Conservation (phyloP, 345 rosid species). For the Rhodomyrtus tomentosa region DNA sequence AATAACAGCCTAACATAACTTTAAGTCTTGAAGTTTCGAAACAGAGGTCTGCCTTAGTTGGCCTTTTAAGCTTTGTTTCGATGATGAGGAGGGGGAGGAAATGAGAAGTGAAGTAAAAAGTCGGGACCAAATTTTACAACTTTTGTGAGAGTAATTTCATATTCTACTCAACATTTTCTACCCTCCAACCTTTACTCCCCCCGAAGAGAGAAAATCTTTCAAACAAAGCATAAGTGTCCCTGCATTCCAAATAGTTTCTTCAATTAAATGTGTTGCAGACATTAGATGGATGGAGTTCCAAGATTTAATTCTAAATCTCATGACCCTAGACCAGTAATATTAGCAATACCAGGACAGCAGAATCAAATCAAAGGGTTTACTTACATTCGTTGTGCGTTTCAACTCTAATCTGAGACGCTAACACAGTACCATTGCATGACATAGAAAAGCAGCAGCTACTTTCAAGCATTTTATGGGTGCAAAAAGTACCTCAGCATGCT, state of each 20-base stretch:
- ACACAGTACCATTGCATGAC: neutral
- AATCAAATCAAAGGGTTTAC: neutral
- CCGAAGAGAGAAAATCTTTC: neutral
- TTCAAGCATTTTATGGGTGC: neutral
- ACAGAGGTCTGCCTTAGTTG: neutral
- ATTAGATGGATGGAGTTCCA: neutral
- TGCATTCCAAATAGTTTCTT: neutral
- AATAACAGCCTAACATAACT: neutral
- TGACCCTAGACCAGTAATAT: neutral
- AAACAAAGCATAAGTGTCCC: neutral
- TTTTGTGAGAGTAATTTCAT: neutral
- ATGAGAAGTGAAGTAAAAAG: neutral
- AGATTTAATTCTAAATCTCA: neutral
- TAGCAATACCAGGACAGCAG: neutral
- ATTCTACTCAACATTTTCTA: neutral
- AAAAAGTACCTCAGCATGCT: slow-evolving; percentile 20
- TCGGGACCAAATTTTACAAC: neutral
- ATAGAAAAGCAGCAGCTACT: neutral
- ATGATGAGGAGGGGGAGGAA: neutral
- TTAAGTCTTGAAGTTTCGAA: neutral
- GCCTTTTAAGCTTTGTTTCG: neutral
- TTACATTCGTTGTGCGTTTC: neutral
- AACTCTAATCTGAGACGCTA: neutral
- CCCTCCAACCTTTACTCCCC: neutral
- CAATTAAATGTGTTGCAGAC: neutral